Evolutionary conservation across 2,329 filamentous ascomycete species (phyloP).

Genomic region (Periconia sp.): DNA sequence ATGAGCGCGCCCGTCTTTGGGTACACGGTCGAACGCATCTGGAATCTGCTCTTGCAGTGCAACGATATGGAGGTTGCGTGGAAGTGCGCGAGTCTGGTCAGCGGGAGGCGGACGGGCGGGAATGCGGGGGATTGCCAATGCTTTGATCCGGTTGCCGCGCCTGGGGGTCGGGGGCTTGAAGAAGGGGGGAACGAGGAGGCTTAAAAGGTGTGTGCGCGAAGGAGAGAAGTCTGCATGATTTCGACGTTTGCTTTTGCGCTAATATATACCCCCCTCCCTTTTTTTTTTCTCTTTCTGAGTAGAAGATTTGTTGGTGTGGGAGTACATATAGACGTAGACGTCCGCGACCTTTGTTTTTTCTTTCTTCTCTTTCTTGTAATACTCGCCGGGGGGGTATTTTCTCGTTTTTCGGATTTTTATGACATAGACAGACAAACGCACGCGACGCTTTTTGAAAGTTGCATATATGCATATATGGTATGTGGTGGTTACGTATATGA

Average conservation of each 20-base stretch:
- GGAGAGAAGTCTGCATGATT: neutral
- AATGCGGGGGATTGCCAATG: constrained; percentile 24
- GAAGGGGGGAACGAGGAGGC: neutral
- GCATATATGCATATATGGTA: too few relatives aligned
- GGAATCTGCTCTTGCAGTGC: constrained; percentile 27
- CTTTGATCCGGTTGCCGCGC: constrained; percentile 12
- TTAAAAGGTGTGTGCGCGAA: too few relatives aligned
- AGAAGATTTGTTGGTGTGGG: neutral
- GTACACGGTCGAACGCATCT: constrained; percentile 25
- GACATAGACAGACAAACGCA: too few relatives aligned
- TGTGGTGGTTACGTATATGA: too few relatives aligned
- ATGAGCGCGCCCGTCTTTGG: constrained; percentile 22
- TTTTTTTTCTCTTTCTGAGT: neutral
- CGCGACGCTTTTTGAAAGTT: too few relatives aligned
- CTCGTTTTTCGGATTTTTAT: too few relatives aligned
- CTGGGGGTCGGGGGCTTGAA: neutral
- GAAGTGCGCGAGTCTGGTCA: constrained; percentile 23
- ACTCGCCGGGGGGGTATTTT: too few relatives aligned
- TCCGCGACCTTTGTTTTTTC: too few relatives aligned
- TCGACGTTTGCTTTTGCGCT: neutral
- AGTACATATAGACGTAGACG: too few relatives aligned
- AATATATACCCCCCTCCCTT: neutral
- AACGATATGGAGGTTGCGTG: constrained; percentile 20
- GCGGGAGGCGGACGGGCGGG: constrained; percentile 20
- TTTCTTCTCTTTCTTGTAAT: too few relatives aligned